Evolutionary conservation across 73 alveolate genomes (phyloP).

Genomic region (Stentor coeruleus): DNA sequence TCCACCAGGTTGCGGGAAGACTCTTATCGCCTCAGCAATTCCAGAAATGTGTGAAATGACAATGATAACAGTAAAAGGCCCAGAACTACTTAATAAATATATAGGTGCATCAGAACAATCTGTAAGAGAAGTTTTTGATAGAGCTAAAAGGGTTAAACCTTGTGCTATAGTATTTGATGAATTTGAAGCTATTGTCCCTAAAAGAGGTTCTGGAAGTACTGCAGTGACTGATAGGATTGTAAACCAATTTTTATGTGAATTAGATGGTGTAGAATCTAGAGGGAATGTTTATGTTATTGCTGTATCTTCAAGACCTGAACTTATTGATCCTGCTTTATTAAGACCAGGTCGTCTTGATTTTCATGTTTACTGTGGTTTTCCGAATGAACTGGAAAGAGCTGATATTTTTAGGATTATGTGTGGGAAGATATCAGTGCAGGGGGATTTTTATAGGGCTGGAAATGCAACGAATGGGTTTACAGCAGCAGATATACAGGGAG

Average conservation of each 20-base stretch:
- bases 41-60: conserved; percentile 94
- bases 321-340: conserved; percentile 95
- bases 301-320: conserved; percentile 98
- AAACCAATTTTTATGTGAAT: conserved; percentile 63
- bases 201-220: conserved; percentile 88
- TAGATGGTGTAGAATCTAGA: conserved; percentile 90
- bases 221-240: conserved; percentile 77
- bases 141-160: conserved; percentile 97
- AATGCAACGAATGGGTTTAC: not conserved
- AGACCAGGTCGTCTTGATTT: conserved; percentile 95
- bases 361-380: not conserved
- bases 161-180: conserved; percentile 98
- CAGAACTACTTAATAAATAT: conserved; percentile 76
- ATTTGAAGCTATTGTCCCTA: conserved; percentile 97
- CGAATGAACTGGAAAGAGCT: conserved; percentile 4
- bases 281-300: conserved; percentile 93
- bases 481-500: conserved; percentile 16
- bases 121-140: conserved; percentile 60
- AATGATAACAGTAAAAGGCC: conserved; percentile 98
- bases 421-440: not conserved
- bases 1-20: conserved; percentile 99
- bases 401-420: not conserved
- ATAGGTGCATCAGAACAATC: not conserved
- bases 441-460: not conserved
- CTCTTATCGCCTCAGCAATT: conserved; percentile 93